Evolutionary conservation across 2,329 filamentous ascomycete genomes (phyloP), one percentile per base, ranked within the genome.

Genomic region (Emmonsiellopsis sp.): DNA sequence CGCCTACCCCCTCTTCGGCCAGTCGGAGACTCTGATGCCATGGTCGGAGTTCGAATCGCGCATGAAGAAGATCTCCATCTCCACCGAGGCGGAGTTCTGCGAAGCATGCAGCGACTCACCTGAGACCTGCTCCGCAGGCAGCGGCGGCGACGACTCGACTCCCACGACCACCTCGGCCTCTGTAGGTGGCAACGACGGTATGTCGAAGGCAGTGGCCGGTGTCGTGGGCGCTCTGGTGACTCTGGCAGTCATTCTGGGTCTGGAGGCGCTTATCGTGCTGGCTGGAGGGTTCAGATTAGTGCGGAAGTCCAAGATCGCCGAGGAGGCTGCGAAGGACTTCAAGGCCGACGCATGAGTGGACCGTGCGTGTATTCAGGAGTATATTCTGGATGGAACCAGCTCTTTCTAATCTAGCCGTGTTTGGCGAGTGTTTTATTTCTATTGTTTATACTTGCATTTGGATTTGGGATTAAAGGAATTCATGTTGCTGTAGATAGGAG

Each of bases 151-250:
- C 17, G 53, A 61, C 21, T 63, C 60, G 40, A 64, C 65, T 14
- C 63, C 63, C 1, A 57, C 60, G 6, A 61, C 69, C 5, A 51
- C 55, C 7, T 57, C 62, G 31, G 55, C 55, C 27, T 61, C 59
- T 14, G 65, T 62, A 17, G 66, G 70, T 50, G 37, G 21, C 6
- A 48, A 33, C 2, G 5, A 34, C 14, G 77, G 79, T 7, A 75
- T 94, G 32, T 86, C 84, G 49, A 81, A 77, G 39, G 77, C 81
- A 5, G 82, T 91, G n/a, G 88, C 87, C 0, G 88, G 89, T 50
- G 88, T 92, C 5, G 90, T 94, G 63, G 84, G 84, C 37, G 84
- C 84, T 0, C 79, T 86, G 75, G 82, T 86, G 14, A 85, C 83
- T 1, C 65, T 87, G 40, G 83, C 75, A 27, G 81, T 85, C 9